phyloP scores from a whole-genome alignment of 2,329 filamentous ascomycete species.

The Aspergillus costaricaensis region DNA sequence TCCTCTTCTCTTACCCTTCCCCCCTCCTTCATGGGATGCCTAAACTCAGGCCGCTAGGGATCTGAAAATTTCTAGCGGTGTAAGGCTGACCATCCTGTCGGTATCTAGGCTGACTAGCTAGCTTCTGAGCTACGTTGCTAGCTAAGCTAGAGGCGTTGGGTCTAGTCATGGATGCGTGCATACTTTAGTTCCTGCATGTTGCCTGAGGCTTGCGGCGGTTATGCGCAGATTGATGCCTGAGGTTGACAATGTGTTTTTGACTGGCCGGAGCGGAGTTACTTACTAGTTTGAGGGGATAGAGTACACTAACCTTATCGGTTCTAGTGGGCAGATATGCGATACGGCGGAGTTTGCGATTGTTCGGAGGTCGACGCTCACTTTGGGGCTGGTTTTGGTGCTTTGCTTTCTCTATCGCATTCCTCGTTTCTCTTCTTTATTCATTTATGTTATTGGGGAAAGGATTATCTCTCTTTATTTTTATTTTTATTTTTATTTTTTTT shows the following conservation, averaged over 20 bases:
- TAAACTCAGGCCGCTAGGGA: neutral
- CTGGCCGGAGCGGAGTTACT: neutral
- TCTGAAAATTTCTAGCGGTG: neutral
- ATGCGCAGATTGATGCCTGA: neutral
- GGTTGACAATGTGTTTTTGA: neutral
- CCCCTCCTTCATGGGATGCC: neutral
- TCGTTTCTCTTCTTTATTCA: neutral
- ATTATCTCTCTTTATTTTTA: no score
- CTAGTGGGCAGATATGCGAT: neutral
- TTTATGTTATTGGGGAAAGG: no score
- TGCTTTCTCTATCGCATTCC: neutral
- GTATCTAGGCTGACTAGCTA: no score
- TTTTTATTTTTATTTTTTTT: no score
- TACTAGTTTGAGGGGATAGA: neutral
- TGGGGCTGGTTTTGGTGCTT: neutral
- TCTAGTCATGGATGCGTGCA: neutral
- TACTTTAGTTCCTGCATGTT: neutral
- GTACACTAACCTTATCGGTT: neutral
- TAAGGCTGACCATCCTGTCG: neutral
- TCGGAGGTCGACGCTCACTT: neutral
- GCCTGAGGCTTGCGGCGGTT: neutral
- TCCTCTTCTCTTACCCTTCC: neutral
- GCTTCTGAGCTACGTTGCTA: neutral
- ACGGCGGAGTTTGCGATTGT: conserved; percentile 1
- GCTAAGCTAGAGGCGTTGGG: neutral